A percentile compares a stretch with the other conserved stretches of the same genome.
Evolutionary conservation across 768 basidiomycete species (phyloP).

Genomic region (Pleurotus eryngii): DNA sequence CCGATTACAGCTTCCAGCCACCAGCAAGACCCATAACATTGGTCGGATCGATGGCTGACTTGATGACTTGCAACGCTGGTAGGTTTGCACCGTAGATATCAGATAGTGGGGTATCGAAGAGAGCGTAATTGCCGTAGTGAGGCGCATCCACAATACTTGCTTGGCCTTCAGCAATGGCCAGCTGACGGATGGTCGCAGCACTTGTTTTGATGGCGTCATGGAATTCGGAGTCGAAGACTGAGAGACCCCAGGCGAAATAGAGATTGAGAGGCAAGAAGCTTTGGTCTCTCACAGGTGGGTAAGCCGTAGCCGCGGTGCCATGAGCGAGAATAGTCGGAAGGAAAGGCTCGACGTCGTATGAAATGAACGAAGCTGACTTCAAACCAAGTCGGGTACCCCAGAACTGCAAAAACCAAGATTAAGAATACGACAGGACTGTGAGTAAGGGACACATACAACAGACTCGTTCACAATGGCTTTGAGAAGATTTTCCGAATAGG

Average conservation of each 20-base stretch:
- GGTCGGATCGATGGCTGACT: slow-evolving; percentile 46
- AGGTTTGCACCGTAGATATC: slow-evolving; percentile 52
- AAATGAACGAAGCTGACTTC: slow-evolving; percentile 29
- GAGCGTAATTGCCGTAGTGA: slow-evolving; percentile 61
- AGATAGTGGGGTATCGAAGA: slow-evolving; percentile 45
- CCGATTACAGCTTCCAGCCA: slow-evolving; percentile 47
- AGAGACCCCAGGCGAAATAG: slow-evolving; percentile 19
- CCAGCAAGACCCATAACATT: slow-evolving; percentile 68
- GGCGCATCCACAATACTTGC: slow-evolving; percentile 29
- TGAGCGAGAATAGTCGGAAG: slow-evolving; percentile 37
- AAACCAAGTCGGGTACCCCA: slow-evolving; percentile 35
- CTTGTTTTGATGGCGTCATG: slow-evolving; percentile 36
- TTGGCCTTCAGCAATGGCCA: slow-evolving; percentile 39
- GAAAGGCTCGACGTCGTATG: slow-evolving; percentile 53
- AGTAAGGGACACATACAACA: slow-evolving; percentile 22
- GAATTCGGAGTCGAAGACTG: slow-evolving; percentile 24
- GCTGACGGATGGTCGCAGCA: slow-evolving; percentile 34
- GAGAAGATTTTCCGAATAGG: slow-evolving; percentile 33
- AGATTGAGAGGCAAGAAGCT: slow-evolving; percentile 26
- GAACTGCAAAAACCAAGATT: slow-evolving; percentile 29
- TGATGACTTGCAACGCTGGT: slow-evolving; percentile 34
- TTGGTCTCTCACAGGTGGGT: slow-evolving; percentile 31
- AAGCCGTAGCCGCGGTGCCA: slow-evolving; percentile 37
- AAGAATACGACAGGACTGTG: neutral
- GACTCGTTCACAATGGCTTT: slow-evolving; percentile 43